Evolutionary conservation across 257 asterid genomes (phyloP).

Genomic region (Orobanche coerulescens): DNA sequence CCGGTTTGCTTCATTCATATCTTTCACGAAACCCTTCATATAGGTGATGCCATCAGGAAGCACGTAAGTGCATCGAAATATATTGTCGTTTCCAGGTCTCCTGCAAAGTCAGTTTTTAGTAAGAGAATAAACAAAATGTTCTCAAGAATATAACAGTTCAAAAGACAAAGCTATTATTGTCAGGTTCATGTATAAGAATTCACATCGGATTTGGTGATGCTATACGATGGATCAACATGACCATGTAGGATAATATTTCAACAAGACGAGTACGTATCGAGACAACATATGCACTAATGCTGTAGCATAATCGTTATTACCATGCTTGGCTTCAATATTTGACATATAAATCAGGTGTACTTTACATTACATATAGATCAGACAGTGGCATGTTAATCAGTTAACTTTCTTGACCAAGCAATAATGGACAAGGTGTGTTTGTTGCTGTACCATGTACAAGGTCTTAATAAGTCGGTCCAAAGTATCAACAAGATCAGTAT

Average conservation of each 20-base stretch:
- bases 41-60: slow-evolving; percentile 87
- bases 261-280: neutral
- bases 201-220: neutral
- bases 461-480: neutral
- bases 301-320: neutral
- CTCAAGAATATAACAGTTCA: slow-evolving; percentile 1
- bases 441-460: neutral
- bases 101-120: slow-evolving; percentile 36
- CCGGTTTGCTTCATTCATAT: slow-evolving; percentile 62
- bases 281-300: neutral
- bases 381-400: neutral
- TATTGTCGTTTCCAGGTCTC: slow-evolving; percentile 62
- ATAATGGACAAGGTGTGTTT: neutral
- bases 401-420: neutral
- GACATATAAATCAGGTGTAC: no score
- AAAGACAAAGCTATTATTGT: neutral
- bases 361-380: neutral
- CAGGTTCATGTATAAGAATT: slow-evolving; percentile 8
- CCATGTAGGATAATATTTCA: neutral
- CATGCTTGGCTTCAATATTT: neutral
- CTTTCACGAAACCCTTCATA: slow-evolving; percentile 71
- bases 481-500: neutral
- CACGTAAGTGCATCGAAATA: slow-evolving; percentile 72
- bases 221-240: neutral
- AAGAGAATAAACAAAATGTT: slow-evolving; percentile 1